These are phyloP conservation scores for Elongisporangium senticosum DNA, from an alignment of 352 stramenopile genomes.

Conservation along the genomic window DNA sequence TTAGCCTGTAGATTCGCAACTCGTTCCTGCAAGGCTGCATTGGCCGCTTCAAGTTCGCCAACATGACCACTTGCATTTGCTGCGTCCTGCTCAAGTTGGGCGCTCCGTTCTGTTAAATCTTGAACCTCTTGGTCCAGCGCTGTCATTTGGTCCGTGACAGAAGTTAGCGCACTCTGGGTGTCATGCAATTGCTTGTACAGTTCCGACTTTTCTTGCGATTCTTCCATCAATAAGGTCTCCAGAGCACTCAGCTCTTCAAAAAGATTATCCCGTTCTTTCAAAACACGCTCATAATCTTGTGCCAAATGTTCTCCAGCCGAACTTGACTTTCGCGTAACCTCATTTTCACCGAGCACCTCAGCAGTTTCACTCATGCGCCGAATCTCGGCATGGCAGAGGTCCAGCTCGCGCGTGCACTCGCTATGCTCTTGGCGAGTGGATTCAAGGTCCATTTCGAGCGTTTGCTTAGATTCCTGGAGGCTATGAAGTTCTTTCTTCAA, in stretches of 20 bases:
- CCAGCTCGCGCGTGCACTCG: no score
- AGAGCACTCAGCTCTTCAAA: conserved; percentile 41
- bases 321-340: background rate
- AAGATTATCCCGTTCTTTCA: conserved; percentile 28
- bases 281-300: conserved; percentile 3
- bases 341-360: background rate
- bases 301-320: background rate
- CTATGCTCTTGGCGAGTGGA: no score
- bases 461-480: no score
- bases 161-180: background rate
- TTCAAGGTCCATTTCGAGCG: no score
- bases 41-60: background rate
- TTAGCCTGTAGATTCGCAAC: conserved; percentile 6
- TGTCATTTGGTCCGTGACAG: background rate
- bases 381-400: no score
- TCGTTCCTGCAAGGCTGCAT: conserved; percentile 8
- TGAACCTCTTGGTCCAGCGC: background rate
- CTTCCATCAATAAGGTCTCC: conserved; percentile 42
- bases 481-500: no score
- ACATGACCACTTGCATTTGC: background rate
- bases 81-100: background rate
- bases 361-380: background rate
- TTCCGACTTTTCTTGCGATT: conserved; percentile 35
- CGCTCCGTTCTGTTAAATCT: background rate
- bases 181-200: background rate